Percentiles rank a stretch among this genome's conserved stretches.
Conservation (phyloP, 257 asterid genomes). For the Penstemon newberryi region DNA sequence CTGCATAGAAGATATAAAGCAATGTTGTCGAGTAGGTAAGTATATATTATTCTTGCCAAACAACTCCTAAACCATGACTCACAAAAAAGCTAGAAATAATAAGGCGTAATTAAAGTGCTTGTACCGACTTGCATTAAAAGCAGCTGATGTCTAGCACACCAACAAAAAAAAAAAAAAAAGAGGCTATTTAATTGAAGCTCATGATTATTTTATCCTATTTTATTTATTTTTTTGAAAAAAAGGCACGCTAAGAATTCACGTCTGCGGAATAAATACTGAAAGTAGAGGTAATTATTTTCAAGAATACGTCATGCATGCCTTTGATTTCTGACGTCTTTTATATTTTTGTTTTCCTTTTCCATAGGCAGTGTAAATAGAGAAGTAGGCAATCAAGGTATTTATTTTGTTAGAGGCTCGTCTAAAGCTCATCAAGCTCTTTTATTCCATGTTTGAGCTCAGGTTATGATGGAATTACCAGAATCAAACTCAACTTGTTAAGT, state of each 20-base stretch:
- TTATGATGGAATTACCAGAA: not conserved
- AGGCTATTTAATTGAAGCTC: not conserved
- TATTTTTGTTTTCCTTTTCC: too few relatives aligned
- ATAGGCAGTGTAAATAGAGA: not conserved
- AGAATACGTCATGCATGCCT: too few relatives aligned
- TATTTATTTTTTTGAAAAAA: too few relatives aligned
- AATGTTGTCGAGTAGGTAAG: constrained; percentile 23
- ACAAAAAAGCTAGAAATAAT: not conserved
- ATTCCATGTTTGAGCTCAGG: not conserved
- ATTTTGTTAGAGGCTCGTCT: not conserved
- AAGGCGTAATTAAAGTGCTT: too few relatives aligned
- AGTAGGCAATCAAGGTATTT: not conserved
- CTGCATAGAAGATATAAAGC: constrained; percentile 48
- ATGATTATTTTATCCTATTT: too few relatives aligned
- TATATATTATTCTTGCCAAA: not conserved
- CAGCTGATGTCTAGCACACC: not conserved
- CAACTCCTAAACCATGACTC: constrained; percentile 4
- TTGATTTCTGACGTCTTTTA: too few relatives aligned
- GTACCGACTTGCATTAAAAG: not conserved
- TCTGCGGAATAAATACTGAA: too few relatives aligned
- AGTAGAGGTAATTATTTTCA: too few relatives aligned
- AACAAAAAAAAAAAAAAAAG: too few relatives aligned
- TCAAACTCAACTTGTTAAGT: not conserved
- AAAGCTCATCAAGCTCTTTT: not conserved
- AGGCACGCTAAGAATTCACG: too few relatives aligned